These are phyloP conservation scores for Talaromyces thailandensis DNA, from an alignment of 495 filamentous ascomycete species.

Conservation along the genomic window DNA sequence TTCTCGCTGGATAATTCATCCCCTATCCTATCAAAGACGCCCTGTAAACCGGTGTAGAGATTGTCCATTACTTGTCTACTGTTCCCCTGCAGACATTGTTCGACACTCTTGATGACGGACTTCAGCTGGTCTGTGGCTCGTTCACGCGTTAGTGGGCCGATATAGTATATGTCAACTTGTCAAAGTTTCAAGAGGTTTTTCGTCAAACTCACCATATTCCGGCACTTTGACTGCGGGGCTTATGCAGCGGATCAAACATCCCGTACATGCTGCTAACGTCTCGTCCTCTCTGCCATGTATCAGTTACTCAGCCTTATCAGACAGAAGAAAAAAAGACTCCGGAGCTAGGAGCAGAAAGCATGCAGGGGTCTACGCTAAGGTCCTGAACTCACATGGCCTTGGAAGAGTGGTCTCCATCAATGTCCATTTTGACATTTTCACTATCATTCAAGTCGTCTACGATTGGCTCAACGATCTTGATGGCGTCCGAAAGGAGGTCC, in stretches of 20 bases:
- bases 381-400: not conserved
- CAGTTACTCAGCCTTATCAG: constrained; percentile 1
- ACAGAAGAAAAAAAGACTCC: not conserved
- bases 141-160: constrained; percentile 7
- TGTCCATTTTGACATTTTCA: constrained; percentile 61
- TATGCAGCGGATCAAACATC: constrained; percentile 37
- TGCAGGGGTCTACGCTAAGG: not conserved
- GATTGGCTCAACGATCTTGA: constrained; percentile 48
- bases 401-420: constrained; percentile 38
- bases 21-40: constrained; percentile 27
- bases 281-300: constrained; percentile 17
- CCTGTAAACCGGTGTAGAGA: constrained; percentile 33
- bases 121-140: constrained; percentile 23
- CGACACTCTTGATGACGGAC: constrained; percentile 21
- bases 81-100: constrained; percentile 25
- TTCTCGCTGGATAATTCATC: constrained; percentile 12
- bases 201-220: constrained; percentile 23
- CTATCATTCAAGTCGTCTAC: constrained; percentile 46
- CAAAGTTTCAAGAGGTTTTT: constrained; percentile 13
- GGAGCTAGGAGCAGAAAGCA: not conserved
- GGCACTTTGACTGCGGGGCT: constrained; percentile 22
- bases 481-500: constrained; percentile 60
- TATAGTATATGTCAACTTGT: not conserved
- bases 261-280: constrained; percentile 38
- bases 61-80: constrained; percentile 32